Evolutionary conservation across 257 asterid genomes (phyloP).

Genomic region (Forsythia suspensa): DNA sequence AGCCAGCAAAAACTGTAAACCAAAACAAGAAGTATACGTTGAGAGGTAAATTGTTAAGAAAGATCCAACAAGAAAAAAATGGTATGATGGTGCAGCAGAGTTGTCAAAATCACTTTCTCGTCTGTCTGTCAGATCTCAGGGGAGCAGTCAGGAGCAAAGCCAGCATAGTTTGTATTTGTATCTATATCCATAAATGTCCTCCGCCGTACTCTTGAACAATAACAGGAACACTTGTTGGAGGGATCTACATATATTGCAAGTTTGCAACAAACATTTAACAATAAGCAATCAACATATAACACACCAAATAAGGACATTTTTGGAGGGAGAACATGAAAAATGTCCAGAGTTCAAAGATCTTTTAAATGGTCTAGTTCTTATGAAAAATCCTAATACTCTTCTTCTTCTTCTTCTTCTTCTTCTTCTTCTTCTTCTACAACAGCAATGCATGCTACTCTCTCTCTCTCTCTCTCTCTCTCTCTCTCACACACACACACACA

Average conservation of each 20-base stretch:
- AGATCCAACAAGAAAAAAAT: slow-evolving; percentile 1
- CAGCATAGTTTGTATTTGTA: slow-evolving; percentile 16
- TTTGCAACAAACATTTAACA: slow-evolving; percentile 6
- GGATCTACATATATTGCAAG: slow-evolving; percentile 62
- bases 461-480: too few relatives aligned
- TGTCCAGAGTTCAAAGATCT: too few relatives aligned
- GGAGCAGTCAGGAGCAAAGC: background rate
- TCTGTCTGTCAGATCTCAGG: background rate
- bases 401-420: too few relatives aligned
- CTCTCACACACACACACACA: too few relatives aligned
- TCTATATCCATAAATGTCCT: slow-evolving; percentile 72
- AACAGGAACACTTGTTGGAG: slow-evolving; percentile 95
- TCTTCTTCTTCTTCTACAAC: too few relatives aligned
- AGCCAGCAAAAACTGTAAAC: slow-evolving; percentile 39
- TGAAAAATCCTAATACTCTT: too few relatives aligned
- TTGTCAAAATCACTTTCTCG: slow-evolving; percentile 19
- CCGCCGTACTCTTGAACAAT: slow-evolving; percentile 76
- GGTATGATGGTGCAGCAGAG: background rate
- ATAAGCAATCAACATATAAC: background rate
- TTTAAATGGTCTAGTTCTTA: too few relatives aligned
- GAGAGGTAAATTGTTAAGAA: slow-evolving; percentile 11
- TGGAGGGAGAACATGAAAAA: too few relatives aligned
- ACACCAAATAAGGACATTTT: too few relatives aligned
- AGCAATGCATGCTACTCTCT: too few relatives aligned
- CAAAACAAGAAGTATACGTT: slow-evolving; percentile 6